Conservation (phyloP, 192 early-diverging fungal species). For the Backusella tuberculispora region DNA sequence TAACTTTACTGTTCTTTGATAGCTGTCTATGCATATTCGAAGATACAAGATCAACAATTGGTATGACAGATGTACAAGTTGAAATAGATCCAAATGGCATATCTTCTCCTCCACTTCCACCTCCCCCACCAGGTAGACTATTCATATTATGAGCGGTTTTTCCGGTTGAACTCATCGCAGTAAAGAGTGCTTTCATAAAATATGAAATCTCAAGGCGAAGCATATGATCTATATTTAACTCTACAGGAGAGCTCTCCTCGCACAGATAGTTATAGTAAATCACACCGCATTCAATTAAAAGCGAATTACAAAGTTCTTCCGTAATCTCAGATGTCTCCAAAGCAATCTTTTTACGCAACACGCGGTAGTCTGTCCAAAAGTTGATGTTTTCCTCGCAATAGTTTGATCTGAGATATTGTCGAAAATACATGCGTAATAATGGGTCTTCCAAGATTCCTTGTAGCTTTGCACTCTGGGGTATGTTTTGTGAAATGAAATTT, state of each 20-base stretch:
- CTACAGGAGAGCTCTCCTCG: conserved; percentile 37
- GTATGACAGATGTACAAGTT: background rate
- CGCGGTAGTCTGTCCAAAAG: conserved; percentile 59
- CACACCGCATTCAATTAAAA: conserved; percentile 44
- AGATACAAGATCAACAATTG: background rate
- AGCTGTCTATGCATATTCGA: background rate
- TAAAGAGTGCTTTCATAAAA: conserved; percentile 47
- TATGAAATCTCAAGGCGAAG: conserved; percentile 49
- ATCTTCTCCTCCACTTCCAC: background rate
- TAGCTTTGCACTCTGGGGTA: conserved; percentile 45
- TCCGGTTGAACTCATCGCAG: conserved; percentile 23
- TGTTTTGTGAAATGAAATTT: conserved; percentile 3
- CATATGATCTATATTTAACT: conserved; percentile 55
- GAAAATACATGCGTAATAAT: conserved; percentile 55
- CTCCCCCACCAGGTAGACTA: background rate
- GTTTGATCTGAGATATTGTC: conserved; percentile 61
- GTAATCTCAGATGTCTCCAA: conserved; percentile 26
- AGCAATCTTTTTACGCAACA: conserved; percentile 44
- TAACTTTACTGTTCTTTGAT: background rate
- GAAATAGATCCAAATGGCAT: background rate
- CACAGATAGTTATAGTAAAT: conserved; percentile 57
- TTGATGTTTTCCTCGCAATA: conserved; percentile 73
- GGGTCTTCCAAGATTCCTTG: conserved; percentile 59
- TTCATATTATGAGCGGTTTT: background rate
- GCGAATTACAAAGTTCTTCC: conserved; percentile 35